Percentiles rank a stretch among this genome's conserved stretches.
These are phyloP conservation scores for Hydrangea macrophylla DNA, from an alignment of 148 eudicot species.

Conservation along the genomic window DNA sequence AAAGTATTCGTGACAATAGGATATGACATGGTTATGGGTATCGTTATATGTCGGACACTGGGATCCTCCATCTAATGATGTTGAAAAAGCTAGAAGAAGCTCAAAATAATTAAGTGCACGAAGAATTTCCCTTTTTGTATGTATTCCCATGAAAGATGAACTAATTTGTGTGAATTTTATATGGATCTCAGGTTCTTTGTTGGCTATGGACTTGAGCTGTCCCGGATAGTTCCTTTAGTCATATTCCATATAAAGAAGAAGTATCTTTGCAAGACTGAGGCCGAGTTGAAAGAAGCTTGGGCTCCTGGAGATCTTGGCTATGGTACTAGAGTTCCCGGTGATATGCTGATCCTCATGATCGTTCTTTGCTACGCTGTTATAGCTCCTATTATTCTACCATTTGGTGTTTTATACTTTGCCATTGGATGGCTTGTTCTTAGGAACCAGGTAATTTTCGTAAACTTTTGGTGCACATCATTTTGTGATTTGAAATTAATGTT, in stretches of 20 bases:
- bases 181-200: constrained; percentile 61
- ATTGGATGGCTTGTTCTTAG: constrained; percentile 82
- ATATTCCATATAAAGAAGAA: constrained; percentile 72
- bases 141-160: neutral
- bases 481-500: neutral
- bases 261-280: constrained; percentile 76
- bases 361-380: constrained; percentile 77
- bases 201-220: constrained; percentile 81
- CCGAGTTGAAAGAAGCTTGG: constrained; percentile 84
- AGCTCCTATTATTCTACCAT: constrained; percentile 81
- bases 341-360: constrained; percentile 72
- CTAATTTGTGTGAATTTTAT: neutral
- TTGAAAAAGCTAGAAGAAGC: too few species aligned
- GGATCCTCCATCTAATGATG: too few species aligned
- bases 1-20: too few species aligned
- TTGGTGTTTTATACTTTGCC: constrained; percentile 83
- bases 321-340: constrained; percentile 69
- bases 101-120: too few species aligned
- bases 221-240: constrained; percentile 68
- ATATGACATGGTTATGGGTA: too few species aligned
- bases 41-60: too few species aligned
- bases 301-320: constrained; percentile 72
- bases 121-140: neutral
- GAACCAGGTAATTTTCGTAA: constrained; percentile 59
- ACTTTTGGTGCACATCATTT: neutral